phyloP scores from a whole-genome alignment of 148 eudicot genomes.

The Spergularia marina region DNA sequence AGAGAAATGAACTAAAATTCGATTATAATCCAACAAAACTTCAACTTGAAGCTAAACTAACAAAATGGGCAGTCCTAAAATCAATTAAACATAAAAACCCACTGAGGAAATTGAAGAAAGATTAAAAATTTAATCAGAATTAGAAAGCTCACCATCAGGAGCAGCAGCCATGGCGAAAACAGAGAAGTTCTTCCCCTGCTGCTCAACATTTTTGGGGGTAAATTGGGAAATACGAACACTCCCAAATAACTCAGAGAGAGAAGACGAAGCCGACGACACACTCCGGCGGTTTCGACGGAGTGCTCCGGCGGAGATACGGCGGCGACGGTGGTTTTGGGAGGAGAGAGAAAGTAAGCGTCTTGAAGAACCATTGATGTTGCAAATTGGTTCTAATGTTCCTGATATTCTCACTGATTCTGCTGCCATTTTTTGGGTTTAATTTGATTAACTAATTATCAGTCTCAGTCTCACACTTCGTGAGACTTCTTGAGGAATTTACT shows the following conservation, averaged over 20 bases:
- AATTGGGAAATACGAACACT: conserved; percentile 30
- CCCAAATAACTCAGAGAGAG: conserved; percentile 46
- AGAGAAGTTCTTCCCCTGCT: conserved; percentile 34
- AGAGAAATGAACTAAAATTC: not conserved
- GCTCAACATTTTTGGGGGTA: conserved; percentile 15
- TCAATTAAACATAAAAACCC: not conserved
- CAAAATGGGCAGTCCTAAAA: conserved; percentile 16
- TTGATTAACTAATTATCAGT: no score
- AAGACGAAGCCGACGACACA: conserved; percentile 23
- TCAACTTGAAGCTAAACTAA: not conserved
- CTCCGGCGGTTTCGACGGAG: conserved; percentile 19
- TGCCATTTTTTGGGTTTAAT: conserved; percentile 24
- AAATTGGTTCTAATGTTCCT: conserved; percentile 32
- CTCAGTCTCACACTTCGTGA: conserved; percentile 8
- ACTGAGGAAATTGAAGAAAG: not conserved
- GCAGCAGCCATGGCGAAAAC: conserved; percentile 65
- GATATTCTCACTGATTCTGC: conserved; percentile 29
- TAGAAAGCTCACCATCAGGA: conserved; percentile 20
- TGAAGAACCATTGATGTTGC: conserved; percentile 47
- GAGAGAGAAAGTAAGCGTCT: conserved; percentile 33
- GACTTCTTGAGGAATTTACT: not conserved
- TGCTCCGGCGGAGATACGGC: conserved; percentile 25
- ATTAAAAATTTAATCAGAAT: no score
- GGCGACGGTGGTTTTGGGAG: conserved; percentile 28
- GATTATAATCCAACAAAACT: not conserved